Base-by-base conservation (phyloP, 129 eudicot species). In the Smallanthus sonchifolius region DNA sequence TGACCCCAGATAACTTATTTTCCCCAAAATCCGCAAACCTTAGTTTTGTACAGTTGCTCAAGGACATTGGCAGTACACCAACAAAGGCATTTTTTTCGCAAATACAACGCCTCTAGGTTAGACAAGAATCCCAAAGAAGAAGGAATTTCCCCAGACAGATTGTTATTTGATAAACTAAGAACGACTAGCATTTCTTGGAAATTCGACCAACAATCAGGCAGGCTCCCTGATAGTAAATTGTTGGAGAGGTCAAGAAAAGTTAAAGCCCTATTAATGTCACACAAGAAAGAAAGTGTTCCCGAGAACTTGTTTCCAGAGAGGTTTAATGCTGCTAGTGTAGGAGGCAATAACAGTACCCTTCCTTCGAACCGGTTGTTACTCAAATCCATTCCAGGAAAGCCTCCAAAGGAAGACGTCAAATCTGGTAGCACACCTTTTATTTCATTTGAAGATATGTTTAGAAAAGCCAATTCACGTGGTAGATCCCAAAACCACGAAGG, bases 401-500 rank as follows among this genome's bases (percentile, higher is more conserved):
- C 10, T 0, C 10, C 2, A 14, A 59, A 76, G 5, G 4, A n/a
- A 16, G 44, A 34, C 0, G 75, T 43, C 6, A 70, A 43, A 38
- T 77, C 15, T 16, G 86, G 82, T 17, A 77, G 2, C 4, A 9
- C 11, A 59, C 87, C 85, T 43, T 42, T 32, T 6, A 84, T 19
- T 14, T 63, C 40, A 69, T 80, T 80, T 30, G 77, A 67, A 32
- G 77, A 80, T 16, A 69, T 44, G 61, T 79, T 45, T 11, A 84
- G 16, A 48, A 20, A 51, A 13, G 3, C 1, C 28, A 60, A 42
- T 45, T n/a, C 8, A 19, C 34, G 1, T 17, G 76, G 39, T 24
- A 63, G 57, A 10, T 56, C 60, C 75, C 73, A 77, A 8, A 86
- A 86, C 81, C 81, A 77, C 15, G 34, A 2, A 34, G 84, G 87